These are phyloP conservation scores for Sugiyamaella americana DNA, from an alignment of 805 yeast species.

Conservation along the genomic window DNA sequence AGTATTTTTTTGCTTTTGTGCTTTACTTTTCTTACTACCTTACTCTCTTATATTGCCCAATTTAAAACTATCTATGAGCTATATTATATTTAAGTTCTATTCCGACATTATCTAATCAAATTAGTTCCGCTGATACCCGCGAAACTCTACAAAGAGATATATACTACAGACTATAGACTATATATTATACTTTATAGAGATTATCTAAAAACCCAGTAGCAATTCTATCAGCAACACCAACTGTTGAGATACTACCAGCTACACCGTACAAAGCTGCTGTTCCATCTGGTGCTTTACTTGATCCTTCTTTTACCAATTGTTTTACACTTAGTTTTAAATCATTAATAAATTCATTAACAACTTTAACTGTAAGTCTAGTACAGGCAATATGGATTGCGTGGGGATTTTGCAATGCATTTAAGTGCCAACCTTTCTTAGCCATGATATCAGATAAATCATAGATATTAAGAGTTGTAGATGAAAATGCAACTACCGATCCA, in stretches of 20 bases:
- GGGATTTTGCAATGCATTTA: slow-evolving; percentile 80
- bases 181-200: slow-evolving; percentile 58
- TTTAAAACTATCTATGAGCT: too few relatives aligned
- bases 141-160: too few relatives aligned
- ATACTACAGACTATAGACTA: too few relatives aligned
- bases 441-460: slow-evolving; percentile 74
- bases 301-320: slow-evolving; percentile 31
- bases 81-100: too few relatives aligned
- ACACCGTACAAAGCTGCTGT: slow-evolving; percentile 93
- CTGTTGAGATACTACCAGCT: slow-evolving; percentile 82
- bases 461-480: slow-evolving; percentile 54
- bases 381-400: slow-evolving; percentile 88
- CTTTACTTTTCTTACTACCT: too few relatives aligned
- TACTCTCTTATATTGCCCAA: too few relatives aligned
- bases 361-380: slow-evolving; percentile 61
- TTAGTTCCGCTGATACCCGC: too few relatives aligned
- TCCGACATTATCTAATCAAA: too few relatives aligned
- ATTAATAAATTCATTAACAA: slow-evolving; percentile 51
- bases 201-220: slow-evolving; percentile 79
- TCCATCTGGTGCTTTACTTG: slow-evolving; percentile 33
- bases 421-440: slow-evolving; percentile 75
- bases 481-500: slow-evolving; percentile 76
- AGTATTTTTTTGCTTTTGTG: too few relatives aligned
- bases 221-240: slow-evolving; percentile 74
- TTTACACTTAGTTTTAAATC: slow-evolving; percentile 45